A percentile compares a stretch with the other conserved stretches of the same genome.
These are phyloP conservation scores for Fonsecaea erecta DNA, from an alignment of 2,329 filamentous ascomycete species.

Conservation along the genomic window DNA sequence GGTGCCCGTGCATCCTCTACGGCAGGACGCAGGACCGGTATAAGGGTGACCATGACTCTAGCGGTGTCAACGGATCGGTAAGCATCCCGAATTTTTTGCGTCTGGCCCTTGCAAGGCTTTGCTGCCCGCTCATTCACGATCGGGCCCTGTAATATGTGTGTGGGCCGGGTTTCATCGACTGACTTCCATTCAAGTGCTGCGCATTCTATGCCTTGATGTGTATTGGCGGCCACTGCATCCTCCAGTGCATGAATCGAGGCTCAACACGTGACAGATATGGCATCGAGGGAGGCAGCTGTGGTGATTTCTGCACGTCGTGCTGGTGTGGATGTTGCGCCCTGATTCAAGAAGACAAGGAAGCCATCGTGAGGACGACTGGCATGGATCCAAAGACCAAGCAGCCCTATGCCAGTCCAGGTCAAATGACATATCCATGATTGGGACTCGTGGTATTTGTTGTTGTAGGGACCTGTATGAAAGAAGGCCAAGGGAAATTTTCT, in stretches of 20 bases:
- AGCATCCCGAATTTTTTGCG: background rate
- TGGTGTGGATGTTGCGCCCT: slow-evolving; percentile 63
- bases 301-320: slow-evolving; percentile 59
- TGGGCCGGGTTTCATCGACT: background rate
- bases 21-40: slow-evolving; percentile 44
- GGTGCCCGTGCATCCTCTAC: slow-evolving; percentile 42
- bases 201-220: slow-evolving; percentile 42
- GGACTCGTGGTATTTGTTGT: background rate
- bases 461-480: background rate
- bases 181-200: slow-evolving; percentile 42
- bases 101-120: slow-evolving; percentile 10
- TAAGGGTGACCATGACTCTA: slow-evolving; percentile 39
- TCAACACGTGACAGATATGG: slow-evolving; percentile 60
- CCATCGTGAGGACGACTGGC: slow-evolving; percentile 35
- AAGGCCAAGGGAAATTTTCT: background rate
- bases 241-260: slow-evolving; percentile 59
- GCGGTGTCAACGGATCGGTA: slow-evolving; percentile 39
- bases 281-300: slow-evolving; percentile 56
- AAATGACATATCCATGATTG: slow-evolving; percentile 30
- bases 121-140: background rate
- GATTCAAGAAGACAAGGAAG: slow-evolving; percentile 65
- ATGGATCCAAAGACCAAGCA: slow-evolving; percentile 36
- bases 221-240: slow-evolving; percentile 45
- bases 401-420: slow-evolving; percentile 27
- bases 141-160: background rate